Percentiles rank a stretch among this genome's conserved stretches.
phyloP scores from a whole-genome alignment of 805 yeast species.

The Nakazawaea wyomingensis region DNA sequence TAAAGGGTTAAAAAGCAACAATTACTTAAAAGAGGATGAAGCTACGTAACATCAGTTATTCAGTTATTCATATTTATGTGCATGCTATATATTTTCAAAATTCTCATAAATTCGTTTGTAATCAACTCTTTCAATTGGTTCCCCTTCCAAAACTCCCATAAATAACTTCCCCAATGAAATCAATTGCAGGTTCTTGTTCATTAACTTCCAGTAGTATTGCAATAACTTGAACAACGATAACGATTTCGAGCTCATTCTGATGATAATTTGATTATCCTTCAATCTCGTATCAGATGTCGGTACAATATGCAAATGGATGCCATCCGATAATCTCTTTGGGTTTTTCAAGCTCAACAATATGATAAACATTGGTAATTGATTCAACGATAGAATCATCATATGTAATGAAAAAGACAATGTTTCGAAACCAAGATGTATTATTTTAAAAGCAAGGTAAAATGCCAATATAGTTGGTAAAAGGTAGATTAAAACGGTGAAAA shows the following conservation, averaged over 20 bases:
- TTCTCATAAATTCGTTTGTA: constrained; percentile 7
- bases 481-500: constrained; percentile 75
- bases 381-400: constrained; percentile 55
- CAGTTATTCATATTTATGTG: no score
- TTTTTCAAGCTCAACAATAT: constrained; percentile 75
- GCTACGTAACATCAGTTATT: no score
- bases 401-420: constrained; percentile 48
- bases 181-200: constrained; percentile 22
- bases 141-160: constrained; percentile 5
- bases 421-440: constrained; percentile 49
- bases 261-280: constrained; percentile 11
- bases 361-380: constrained; percentile 85
- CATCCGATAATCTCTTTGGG: constrained; percentile 57
- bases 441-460: constrained; percentile 72
- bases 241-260: constrained; percentile 22
- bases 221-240: constrained; percentile 23
- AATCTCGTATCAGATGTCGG: not conserved
- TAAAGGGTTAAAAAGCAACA: no score
- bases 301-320: constrained; percentile 31
- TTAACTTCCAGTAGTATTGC: constrained; percentile 24
- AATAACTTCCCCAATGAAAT: not conserved
- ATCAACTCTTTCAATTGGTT: not conserved
- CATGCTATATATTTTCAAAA: constrained; percentile 3
- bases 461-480: constrained; percentile 84
- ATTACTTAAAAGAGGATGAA: no score